These are phyloP conservation scores for Emericellopsis terricola DNA, from an alignment of 495 filamentous ascomycete species.

Conservation along the genomic window DNA sequence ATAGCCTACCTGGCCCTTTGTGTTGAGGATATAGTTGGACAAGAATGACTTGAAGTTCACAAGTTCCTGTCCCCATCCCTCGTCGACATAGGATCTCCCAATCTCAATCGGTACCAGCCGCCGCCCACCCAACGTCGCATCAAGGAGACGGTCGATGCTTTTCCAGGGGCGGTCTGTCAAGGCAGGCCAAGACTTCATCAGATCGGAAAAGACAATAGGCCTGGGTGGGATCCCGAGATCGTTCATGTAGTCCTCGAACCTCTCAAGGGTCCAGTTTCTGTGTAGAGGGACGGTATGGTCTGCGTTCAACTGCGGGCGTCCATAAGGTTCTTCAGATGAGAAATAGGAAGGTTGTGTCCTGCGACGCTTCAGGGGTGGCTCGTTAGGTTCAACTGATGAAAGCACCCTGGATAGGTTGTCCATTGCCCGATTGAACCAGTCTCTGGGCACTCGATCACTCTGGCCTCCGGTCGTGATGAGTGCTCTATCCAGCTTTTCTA, in stretches of 20 bases:
- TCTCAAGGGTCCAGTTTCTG: slow-evolving; percentile 31
- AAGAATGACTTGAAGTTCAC: slow-evolving; percentile 63
- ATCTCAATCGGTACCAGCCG: slow-evolving; percentile 78
- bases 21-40: slow-evolving; percentile 16
- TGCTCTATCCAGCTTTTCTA: slow-evolving; percentile 56
- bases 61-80: slow-evolving; percentile 71
- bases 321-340: neutral
- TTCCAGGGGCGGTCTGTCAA: slow-evolving; percentile 50
- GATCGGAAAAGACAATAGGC: slow-evolving; percentile 53
- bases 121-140: slow-evolving; percentile 55
- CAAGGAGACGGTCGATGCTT: slow-evolving; percentile 53
- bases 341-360: neutral
- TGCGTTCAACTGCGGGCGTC: neutral
- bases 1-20: slow-evolving; percentile 32
- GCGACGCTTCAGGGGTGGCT: slow-evolving; percentile 9
- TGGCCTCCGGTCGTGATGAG: slow-evolving; percentile 68
- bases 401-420: slow-evolving; percentile 14
- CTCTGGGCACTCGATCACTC: slow-evolving; percentile 26
- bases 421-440: slow-evolving; percentile 38
- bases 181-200: slow-evolving; percentile 62
- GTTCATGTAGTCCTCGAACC: slow-evolving; percentile 46
- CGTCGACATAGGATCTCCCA: slow-evolving; percentile 77
- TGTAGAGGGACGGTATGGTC: slow-evolving; percentile 4
- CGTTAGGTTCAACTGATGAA: neutral
- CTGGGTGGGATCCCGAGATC: slow-evolving; percentile 12